Percentiles rank a stretch among this genome's conserved stretches.
Conservation (phyloP, 371 early-diverging fungal species). For the Dinochytrium kinnereticum region DNA sequence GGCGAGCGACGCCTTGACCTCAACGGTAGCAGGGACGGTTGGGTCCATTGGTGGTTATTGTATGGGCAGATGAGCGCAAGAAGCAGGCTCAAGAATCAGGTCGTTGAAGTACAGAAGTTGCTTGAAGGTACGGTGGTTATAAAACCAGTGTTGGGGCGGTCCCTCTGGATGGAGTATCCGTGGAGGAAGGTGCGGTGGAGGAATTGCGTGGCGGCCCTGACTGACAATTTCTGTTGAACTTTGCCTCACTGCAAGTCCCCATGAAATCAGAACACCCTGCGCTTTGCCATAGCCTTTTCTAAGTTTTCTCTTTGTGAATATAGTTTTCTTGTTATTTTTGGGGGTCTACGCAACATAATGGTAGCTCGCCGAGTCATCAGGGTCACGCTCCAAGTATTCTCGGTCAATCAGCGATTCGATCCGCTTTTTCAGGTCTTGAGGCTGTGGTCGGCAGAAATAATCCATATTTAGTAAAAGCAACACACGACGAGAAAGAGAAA, state of each 20-base stretch:
- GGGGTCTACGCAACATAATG: conserved; percentile 42
- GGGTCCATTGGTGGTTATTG: not conserved
- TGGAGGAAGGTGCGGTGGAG: too few relatives aligned
- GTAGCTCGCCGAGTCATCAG: conserved; percentile 47
- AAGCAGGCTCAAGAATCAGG: not conserved
- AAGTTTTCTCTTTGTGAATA: not conserved
- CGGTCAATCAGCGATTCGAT: conserved; percentile 92
- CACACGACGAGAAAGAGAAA: not conserved
- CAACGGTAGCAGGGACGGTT: not conserved
- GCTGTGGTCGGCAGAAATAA: too few relatives aligned
- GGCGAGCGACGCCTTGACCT: conserved; percentile 6
- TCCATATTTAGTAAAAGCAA: conserved; percentile 4
- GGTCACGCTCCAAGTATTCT: conserved; percentile 86
- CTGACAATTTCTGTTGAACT: not conserved
- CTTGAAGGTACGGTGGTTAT: not conserved
- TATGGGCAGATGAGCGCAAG: not conserved
- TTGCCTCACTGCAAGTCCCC: not conserved
- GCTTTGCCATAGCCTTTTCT: too few relatives aligned
- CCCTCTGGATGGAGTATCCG: too few relatives aligned
- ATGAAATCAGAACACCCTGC: too few relatives aligned
- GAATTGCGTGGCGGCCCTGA: not conserved
- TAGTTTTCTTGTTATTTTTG: not conserved
- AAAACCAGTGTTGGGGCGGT: too few relatives aligned
- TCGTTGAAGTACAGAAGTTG: not conserved
- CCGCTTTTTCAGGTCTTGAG: conserved; percentile 80